These are phyloP conservation scores for Pseudocercospora eumusae DNA, from an alignment of 2,329 filamentous ascomycete species.

Conservation along the genomic window DNA sequence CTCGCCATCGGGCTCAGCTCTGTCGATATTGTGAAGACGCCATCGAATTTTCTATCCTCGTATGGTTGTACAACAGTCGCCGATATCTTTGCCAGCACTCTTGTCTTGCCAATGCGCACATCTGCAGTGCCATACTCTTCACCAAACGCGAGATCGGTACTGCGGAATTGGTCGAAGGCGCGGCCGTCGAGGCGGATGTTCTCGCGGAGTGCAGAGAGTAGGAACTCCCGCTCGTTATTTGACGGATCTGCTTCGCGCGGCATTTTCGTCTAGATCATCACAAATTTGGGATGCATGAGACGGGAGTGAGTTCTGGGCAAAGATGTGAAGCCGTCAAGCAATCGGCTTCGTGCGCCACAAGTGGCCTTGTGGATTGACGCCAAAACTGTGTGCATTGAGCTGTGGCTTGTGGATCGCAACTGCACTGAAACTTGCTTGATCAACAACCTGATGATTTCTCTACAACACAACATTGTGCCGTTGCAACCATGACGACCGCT, in stretches of 20 bases:
- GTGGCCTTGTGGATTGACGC: not conserved
- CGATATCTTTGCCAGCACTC: slow-evolving; percentile 80
- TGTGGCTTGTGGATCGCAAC: slow-evolving; percentile 3
- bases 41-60: slow-evolving; percentile 88
- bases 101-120: slow-evolving; percentile 86
- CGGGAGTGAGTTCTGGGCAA: not conserved
- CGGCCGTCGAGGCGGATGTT: slow-evolving; percentile 83
- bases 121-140: slow-evolving; percentile 90
- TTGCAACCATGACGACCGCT: slow-evolving; percentile 53
- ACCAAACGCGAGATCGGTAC: slow-evolving; percentile 76
- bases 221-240: slow-evolving; percentile 82
- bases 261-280: slow-evolving; percentile 57
- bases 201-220: slow-evolving; percentile 78
- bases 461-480: not conserved
- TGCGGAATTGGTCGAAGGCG: slow-evolving; percentile 74
- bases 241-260: slow-evolving; percentile 91
- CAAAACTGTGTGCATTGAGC: too few species aligned
- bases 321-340: not conserved
- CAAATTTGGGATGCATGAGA: not conserved
- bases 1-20: slow-evolving; percentile 92
- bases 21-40: slow-evolving; percentile 87
- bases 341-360: not conserved
- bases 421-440: slow-evolving; percentile 4
- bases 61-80: slow-evolving; percentile 85
- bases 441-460: not conserved